These are phyloP conservation scores for Grosmannia huntii DNA, from an alignment of 2,329 filamentous ascomycete species.

Conservation along the genomic window DNA sequence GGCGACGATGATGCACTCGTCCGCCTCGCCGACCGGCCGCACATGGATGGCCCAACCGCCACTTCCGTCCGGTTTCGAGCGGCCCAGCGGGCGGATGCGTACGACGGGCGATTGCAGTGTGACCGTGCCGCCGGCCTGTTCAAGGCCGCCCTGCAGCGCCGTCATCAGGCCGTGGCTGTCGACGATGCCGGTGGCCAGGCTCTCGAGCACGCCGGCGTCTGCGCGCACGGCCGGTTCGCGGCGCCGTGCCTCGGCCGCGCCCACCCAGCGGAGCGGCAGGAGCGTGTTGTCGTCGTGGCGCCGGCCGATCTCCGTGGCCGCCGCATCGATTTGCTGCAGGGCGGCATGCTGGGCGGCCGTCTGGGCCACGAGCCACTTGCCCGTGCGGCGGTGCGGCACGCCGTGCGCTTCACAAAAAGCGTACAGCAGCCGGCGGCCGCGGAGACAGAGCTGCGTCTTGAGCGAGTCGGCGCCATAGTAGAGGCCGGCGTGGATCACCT, in stretches of 20 bases:
- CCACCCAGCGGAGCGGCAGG: constrained; percentile 54
- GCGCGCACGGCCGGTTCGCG: constrained; percentile 68
- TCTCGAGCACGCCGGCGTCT: constrained; percentile 64
- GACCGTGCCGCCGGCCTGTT: constrained; percentile 61
- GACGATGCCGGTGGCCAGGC: constrained; percentile 76
- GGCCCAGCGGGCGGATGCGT: constrained; percentile 36
- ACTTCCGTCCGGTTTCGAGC: constrained; percentile 24
- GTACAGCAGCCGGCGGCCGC: constrained; percentile 68
- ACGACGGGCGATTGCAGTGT: constrained; percentile 58
- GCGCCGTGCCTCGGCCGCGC: constrained; percentile 42
- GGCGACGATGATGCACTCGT: constrained; percentile 38
- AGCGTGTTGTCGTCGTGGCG: constrained; percentile 12
- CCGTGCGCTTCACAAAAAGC: constrained; percentile 53
- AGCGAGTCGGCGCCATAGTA: constrained; percentile 71
- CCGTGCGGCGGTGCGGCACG: constrained; percentile 62
- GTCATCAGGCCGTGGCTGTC: constrained; percentile 81
- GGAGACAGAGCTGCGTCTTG: constrained; percentile 74
- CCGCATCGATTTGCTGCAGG: constrained; percentile 36
- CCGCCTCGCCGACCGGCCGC: constrained; percentile 6
- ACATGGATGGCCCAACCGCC: constrained; percentile 59
- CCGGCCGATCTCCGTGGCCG: constrained; percentile 24
- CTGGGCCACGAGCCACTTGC: constrained; percentile 95
- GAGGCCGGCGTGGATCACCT: constrained; percentile 91
- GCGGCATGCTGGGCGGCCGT: constrained; percentile 54
- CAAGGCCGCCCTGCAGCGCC: constrained; percentile 62